phyloP scores from a whole-genome alignment of 495 filamentous ascomycete genomes.

The Penicillium roqueforti region DNA sequence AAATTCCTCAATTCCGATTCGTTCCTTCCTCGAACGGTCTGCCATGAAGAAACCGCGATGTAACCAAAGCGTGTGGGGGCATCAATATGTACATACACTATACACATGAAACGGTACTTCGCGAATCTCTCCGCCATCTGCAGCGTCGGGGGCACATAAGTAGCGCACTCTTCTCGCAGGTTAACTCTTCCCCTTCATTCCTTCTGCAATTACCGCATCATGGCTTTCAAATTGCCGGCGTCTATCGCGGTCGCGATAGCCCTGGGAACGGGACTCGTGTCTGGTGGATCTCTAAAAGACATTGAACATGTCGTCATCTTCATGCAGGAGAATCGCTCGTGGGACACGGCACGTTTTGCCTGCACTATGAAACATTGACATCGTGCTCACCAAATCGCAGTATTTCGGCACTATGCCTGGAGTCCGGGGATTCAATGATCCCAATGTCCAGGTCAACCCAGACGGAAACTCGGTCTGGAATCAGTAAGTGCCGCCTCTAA shows the following conservation, averaged over 20 bases:
- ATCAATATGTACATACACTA: neutral
- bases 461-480: slow-evolving; percentile 44
- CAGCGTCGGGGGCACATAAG: neutral
- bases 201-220: slow-evolving; percentile 1
- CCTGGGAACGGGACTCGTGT: slow-evolving; percentile 20
- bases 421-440: slow-evolving; percentile 53
- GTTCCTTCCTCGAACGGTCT: neutral
- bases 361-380: neutral
- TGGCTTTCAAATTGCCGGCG: slow-evolving; percentile 12
- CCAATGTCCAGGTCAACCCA: slow-evolving; percentile 51
- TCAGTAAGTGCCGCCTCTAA: slow-evolving; percentile 33
- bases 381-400: slow-evolving; percentile 16
- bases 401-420: slow-evolving; percentile 56
- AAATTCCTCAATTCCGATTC: neutral
- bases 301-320: slow-evolving; percentile 57
- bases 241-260: slow-evolving; percentile 19
- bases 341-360: slow-evolving; percentile 29
- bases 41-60: neutral
- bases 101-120: no score
- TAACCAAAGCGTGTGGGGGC: neutral
- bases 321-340: slow-evolving; percentile 52
- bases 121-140: neutral
- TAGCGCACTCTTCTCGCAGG: neutral
- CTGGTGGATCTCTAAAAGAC: slow-evolving; percentile 43
- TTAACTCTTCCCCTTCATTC: neutral